Conservation (phyloP, 345 rosid species). For the Salix dunnii region DNA sequence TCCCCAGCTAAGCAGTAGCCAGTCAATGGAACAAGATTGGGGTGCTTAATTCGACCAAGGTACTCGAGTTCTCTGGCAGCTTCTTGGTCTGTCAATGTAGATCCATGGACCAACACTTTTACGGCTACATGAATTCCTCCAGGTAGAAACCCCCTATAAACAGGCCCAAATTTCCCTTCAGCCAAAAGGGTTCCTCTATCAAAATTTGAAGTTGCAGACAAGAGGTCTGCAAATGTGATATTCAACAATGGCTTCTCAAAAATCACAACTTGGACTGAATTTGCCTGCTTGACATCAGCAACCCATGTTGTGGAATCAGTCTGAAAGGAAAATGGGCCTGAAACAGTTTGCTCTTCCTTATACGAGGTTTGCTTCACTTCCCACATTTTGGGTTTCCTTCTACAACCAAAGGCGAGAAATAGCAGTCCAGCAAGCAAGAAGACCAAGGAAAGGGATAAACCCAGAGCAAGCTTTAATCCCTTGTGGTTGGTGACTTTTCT, state of each 20-base stretch:
- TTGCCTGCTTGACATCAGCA: conserved; percentile 89
- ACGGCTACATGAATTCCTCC: conserved; percentile 95
- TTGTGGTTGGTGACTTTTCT: conserved; percentile 39
- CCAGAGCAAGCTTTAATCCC: conserved; percentile 62
- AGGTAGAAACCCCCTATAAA: conserved; percentile 82
- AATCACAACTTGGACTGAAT: conserved; percentile 63
- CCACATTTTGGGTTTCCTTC: conserved; percentile 52
- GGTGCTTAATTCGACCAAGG: conserved; percentile 86
- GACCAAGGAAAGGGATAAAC: conserved; percentile 59
- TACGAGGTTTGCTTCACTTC: conserved; percentile 55
- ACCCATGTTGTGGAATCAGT: conserved; percentile 93
- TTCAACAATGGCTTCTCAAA: conserved; percentile 88
- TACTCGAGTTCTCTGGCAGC: conserved; percentile 85
- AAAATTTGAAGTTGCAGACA: conserved; percentile 80
- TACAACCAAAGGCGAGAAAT: conserved; percentile 65
- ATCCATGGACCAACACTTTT: conserved; percentile 84
- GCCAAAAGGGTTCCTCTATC: conserved; percentile 86
- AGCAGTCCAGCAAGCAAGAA: conserved; percentile 59
- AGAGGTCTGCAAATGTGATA: conserved; percentile 82
- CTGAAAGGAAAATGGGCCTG: conserved; percentile 86
- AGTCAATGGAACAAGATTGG: conserved; percentile 81
- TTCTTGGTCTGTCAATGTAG: conserved; percentile 83
- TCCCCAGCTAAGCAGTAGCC: conserved; percentile 94
- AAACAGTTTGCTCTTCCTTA: conserved; percentile 69
- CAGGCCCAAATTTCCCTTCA: conserved; percentile 91